Base-by-base conservation (phyloP, 257 asterid genomes). In the Verbascum thapsus region DNA sequence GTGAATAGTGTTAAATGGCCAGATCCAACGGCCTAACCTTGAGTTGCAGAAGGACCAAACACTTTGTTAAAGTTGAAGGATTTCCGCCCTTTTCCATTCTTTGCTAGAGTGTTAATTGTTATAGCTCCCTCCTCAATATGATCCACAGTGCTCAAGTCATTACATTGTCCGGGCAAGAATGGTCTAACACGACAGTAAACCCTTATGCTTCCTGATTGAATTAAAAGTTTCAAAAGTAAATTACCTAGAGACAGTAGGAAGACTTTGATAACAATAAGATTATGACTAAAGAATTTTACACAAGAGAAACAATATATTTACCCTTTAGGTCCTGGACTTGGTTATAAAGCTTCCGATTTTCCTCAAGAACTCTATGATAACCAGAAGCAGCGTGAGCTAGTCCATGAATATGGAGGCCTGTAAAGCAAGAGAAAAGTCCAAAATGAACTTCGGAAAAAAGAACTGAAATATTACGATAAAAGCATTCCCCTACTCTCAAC, bases 321-420 rank as follows among this genome's bases (percentile, higher is more conserved):
- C 99, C 99, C 67, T 88, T 94, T 26, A 94, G 88, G 76, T 94
- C 99, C 72, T 94, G 99, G 68, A 94, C 99, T 90, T 94, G 95
- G 78, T 94, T 94, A 80, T 90, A 94, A 38, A 94, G 95, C 79
- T 85, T 94, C 75, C 96, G 84, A 38, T 94, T 94, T 74, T 94
- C 99, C 78, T 94, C 96, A 51, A 94, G 85, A 75, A 90, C 99
- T 79, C 87, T 82, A 72, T 84, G 99, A 70, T 94, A 94, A 54
- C 96, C 88, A 63, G 98, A 90, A 68, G 99, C 99, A 55, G 99
- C 98, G 69, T 85, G 88, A 72, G 96, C 89, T 72, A 94, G 75
- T 68, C 99, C 96, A 74, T 83, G 79, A 65, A 94, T 64, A 74
- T 90, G 96, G 71, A 69, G 60, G 45, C 96, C 98, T 94, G 54